phyloP scores from a whole-genome alignment of 2,329 filamentous ascomycete species.

The Periglandula ipomoeae region DNA sequence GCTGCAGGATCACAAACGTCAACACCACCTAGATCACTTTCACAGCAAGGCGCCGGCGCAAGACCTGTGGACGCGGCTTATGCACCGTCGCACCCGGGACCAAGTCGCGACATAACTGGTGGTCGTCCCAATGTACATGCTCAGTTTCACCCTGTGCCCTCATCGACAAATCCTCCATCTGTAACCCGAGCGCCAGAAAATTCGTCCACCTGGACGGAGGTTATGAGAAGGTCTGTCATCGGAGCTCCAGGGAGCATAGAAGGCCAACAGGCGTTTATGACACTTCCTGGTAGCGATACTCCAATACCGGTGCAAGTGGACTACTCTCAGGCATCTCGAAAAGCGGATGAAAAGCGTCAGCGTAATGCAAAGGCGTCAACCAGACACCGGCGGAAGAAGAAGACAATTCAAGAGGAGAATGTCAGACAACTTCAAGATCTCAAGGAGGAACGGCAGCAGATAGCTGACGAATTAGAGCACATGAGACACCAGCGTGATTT shows the following conservation, averaged over 20 bases:
- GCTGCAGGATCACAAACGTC: conserved; percentile 11
- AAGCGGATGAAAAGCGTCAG: conserved; percentile 77
- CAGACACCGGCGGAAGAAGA: conserved; percentile 70
- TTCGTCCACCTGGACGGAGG: conserved; percentile 22
- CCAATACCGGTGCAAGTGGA: conserved; percentile 60
- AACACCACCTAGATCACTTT: conserved; percentile 23
- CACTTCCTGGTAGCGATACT: conserved; percentile 26
- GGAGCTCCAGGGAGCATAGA: conserved; percentile 19
- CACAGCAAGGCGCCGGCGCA: conserved; percentile 24
- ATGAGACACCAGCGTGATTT: conserved; percentile 58
- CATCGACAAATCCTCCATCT: conserved; percentile 14
- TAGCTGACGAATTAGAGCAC: conserved; percentile 44
- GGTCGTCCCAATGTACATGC: conserved; percentile 11
- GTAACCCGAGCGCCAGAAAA: conserved; percentile 15
- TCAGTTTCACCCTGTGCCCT: conserved; percentile 16
- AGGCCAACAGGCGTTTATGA: conserved; percentile 29
- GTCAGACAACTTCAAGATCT: conserved; percentile 59
- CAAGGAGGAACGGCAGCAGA: conserved; percentile 58
- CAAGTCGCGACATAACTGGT: conserved; percentile 13
- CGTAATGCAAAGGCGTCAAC: conserved; percentile 81
- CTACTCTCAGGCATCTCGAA: conserved; percentile 69
- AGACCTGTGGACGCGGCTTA: conserved; percentile 15
- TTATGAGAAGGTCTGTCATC: conserved; percentile 21
- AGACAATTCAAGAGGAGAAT: conserved; percentile 71
- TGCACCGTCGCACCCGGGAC: conserved; percentile 15